Evolutionary conservation across 371 early-diverging fungal species (phyloP).

Genomic region (Syncephalastrum sp.): DNA sequence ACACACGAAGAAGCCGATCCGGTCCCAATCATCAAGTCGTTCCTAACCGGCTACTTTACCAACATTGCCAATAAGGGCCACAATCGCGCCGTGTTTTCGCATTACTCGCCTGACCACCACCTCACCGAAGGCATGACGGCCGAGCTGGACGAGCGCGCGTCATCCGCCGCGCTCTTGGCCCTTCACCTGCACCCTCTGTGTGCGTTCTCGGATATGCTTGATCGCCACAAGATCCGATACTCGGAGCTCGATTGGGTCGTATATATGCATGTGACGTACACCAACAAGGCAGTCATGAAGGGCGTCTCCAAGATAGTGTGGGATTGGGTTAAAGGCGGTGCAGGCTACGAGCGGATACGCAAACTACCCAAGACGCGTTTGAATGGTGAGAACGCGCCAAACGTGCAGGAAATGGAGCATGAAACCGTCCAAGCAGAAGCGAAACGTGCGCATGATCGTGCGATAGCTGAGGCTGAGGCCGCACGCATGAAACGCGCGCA

Average conservation of each 20-base stretch:
- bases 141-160: constrained; percentile 14
- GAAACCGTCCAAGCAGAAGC: constrained; percentile 17
- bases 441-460: constrained; percentile 7
- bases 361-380: constrained; percentile 32
- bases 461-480: constrained; percentile 6
- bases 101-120: constrained; percentile 59
- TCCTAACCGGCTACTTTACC: constrained; percentile 73
- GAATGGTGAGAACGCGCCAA: constrained; percentile 42
- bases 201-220: constrained; percentile 50
- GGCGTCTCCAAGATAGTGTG: constrained; percentile 60
- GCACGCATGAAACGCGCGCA: constrained; percentile 38
- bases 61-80: constrained; percentile 77
- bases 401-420: constrained; percentile 29
- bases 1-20: constrained; percentile 30
- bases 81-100: constrained; percentile 68
- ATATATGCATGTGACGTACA: constrained; percentile 69
- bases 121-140: constrained; percentile 20
- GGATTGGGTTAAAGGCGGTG: constrained; percentile 50
- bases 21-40: constrained; percentile 62
- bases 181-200: constrained; percentile 69
- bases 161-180: constrained; percentile 52
- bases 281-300: constrained; percentile 66
- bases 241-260: constrained; percentile 76
- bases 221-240: constrained; percentile 36
- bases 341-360: constrained; percentile 35